Base-by-base conservation (phyloP, 176 grass and related monocot species). In the Phragmites australis region DNA sequence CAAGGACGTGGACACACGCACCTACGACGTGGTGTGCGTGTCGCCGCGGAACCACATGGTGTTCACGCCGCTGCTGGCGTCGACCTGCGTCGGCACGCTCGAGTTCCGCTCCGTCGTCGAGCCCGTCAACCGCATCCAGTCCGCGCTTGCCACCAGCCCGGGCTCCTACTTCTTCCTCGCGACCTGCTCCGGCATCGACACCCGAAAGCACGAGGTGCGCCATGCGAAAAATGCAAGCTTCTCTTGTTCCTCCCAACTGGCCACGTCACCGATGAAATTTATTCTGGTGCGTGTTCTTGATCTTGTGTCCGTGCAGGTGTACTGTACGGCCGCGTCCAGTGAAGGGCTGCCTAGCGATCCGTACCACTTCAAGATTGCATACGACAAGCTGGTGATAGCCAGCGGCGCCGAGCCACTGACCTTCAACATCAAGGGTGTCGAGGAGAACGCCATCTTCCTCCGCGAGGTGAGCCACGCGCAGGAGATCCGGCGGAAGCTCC, bases 21-120 rank as follows among this genome's bases (percentile, higher is more conserved):
- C 65, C 21, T 98, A 94, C 79, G 90, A 94, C 83, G 88, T 94
- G 6, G 95, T 98, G 53, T 98, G 95, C 87, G 72, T 98, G 47
- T 98, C 95, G 6, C 95, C 95, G 30, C 76, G 95, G 60, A 98
- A 98, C 79, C 92, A 98, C 84, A 98, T 98, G 92, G 95, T 94
- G 80, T 98, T 98, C 80, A 98, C 92, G 63, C 92, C 95, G 71
- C 85, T 98, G 78, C 88, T 98, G 22, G 95, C 90, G 63, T 98
- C 92, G 18, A 98, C 95, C 30, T 98, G 95, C 77, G 90, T 98
- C 4, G 92, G 92, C 22, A 94, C 90, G 39, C 92, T 98, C 1
- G 92, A 98, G 75, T 98, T 98, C 83, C 85, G 95, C 7, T 94
- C 92, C 23, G 95, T 98, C 19, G 90, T 91, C 7, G 92, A 98